Base-by-base conservation (phyloP, 2,329 filamentous ascomycete species). In the Chrysoporthe cubensis region DNA sequence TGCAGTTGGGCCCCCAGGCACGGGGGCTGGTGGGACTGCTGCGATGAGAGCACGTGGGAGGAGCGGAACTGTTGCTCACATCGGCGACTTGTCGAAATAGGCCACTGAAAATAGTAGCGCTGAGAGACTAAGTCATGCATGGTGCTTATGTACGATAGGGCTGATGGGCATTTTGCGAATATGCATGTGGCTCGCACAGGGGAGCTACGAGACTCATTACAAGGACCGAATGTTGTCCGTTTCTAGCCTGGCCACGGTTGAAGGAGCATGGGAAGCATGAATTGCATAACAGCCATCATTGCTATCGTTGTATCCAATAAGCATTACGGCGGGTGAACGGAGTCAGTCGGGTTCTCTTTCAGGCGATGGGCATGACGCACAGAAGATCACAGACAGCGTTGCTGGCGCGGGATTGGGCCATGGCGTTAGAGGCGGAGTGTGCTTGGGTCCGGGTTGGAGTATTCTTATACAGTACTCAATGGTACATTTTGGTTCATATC, bases 1-100 rank as follows among this genome's bases (percentile, higher is more conserved):
- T 69, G 69, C 59, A 63, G 69, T 69, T 1, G 68, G 68, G n/a
- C 62, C 62, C 11, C 68, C 68, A 21, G 68, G 68, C 1, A 67
- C 65, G 2, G 68, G 68, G 9, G 65, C 67, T 40, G 64, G 67
- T 43, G 67, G 67, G 5, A 69, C 62, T 2, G 68, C 68, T n/a
- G 65, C 65, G 43, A 67, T 67, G 68, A 46, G 65, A 32, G 68
- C 68, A 0, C 54, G 68, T 8, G 68, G 68, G 34, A 52, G 68
- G n/a, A 67, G 65, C 32, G 68, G 68, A 8, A 69, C 68, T 14
- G 68, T 69, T 44, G 68, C 68, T 6, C 68, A 69, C 18, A 42
- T 65, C 18, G 65, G 65, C 16, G 56, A 69, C 16, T 2, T 46
- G n/a, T 52, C 56, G 3, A 69, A 69, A 32, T 69, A 67, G 42